Evolutionary conservation across 2,329 filamentous ascomycete genomes (phyloP).

Genomic region (Lithohypha guttulata): DNA sequence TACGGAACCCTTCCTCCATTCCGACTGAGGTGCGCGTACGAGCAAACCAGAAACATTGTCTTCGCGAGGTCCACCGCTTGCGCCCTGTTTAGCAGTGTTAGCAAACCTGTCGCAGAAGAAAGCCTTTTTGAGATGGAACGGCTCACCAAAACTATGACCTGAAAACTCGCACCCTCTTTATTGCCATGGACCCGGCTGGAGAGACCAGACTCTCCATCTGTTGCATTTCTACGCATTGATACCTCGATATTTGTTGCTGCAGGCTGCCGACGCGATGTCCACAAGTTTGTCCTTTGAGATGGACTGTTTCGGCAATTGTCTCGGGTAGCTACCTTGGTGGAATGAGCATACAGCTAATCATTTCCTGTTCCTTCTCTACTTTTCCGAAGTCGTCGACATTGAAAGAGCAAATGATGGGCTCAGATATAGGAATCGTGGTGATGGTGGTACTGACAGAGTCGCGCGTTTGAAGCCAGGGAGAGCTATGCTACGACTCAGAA

Average conservation of each 20-base stretch:
- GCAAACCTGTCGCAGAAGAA: background rate
- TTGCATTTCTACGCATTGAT: slow-evolving; percentile 8
- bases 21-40: slow-evolving; percentile 65
- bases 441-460: background rate
- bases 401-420: too few relatives aligned
- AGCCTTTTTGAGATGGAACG: background rate
- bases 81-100: slow-evolving; percentile 48
- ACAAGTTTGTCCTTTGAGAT: background rate
- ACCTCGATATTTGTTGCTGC: slow-evolving; percentile 1
- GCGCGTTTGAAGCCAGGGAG: too few relatives aligned
- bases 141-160: slow-evolving; percentile 61
- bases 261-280: slow-evolving; percentile 1
- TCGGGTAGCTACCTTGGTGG: slow-evolving; percentile 12
- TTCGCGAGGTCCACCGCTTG: slow-evolving; percentile 81
- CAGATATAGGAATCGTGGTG: too few relatives aligned
- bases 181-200: slow-evolving; percentile 17
- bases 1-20: slow-evolving; percentile 73
- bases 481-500: too few relatives aligned
- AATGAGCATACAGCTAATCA: too few relatives aligned
- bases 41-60: slow-evolving; percentile 83
- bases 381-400: too few relatives aligned
- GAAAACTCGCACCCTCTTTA: slow-evolving; percentile 43
- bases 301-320: too few relatives aligned
- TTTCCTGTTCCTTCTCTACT: too few relatives aligned
- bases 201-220: slow-evolving; percentile 6